These are phyloP conservation scores for Eucalyptus cloeziana DNA, from an alignment of 345 rosid genomes.

Conservation along the genomic window DNA sequence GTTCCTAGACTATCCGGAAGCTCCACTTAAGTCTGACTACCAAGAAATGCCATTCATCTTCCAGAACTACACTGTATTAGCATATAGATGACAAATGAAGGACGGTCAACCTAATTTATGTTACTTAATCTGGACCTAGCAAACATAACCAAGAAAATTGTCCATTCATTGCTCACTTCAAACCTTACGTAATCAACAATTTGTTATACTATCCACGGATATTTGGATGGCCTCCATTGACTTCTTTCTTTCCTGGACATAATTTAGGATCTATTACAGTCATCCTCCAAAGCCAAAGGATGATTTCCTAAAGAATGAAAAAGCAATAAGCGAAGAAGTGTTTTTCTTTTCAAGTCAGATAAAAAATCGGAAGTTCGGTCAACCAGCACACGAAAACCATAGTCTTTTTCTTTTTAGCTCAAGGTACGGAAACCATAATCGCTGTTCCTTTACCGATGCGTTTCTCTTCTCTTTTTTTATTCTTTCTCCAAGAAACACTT, in stretches of 20 bases:
- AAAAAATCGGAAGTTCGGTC: neutral
- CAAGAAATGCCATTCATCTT: neutral
- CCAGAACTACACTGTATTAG: neutral
- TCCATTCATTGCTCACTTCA: neutral
- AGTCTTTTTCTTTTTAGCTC: neutral
- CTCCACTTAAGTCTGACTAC: neutral
- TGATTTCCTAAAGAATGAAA: slow-evolving; percentile 9
- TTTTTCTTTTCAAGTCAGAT: neutral
- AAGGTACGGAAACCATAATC: neutral
- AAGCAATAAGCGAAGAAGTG: neutral
- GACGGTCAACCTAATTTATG: neutral
- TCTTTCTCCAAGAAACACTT: neutral
- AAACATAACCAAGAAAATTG: neutral
- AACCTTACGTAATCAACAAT: neutral
- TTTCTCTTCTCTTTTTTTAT: neutral
- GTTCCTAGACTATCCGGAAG: neutral
- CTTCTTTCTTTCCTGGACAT: neutral
- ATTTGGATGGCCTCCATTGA: neutral
- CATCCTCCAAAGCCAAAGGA: neutral
- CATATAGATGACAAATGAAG: neutral
- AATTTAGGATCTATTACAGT: neutral
- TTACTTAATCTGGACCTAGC: neutral
- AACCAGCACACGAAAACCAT: neutral
- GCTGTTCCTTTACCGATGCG: neutral
- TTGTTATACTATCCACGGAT: neutral